Percentiles rank a stretch among this genome's conserved stretches.
Conservation (phyloP, 2,329 filamentous ascomycete genomes). For the Leptographium flavum region DNA sequence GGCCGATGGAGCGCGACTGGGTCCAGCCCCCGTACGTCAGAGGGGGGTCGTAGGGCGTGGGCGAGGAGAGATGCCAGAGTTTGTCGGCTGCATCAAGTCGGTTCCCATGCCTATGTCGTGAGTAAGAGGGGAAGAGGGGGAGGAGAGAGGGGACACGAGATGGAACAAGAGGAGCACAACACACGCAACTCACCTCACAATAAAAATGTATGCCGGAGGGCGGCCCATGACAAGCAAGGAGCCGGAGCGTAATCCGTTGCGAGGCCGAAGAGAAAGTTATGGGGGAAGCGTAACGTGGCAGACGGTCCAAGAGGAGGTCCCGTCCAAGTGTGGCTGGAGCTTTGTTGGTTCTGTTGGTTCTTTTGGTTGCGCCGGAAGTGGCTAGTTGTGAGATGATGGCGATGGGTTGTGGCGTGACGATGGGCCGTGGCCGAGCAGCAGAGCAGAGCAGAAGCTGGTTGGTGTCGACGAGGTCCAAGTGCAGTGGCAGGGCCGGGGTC, state of each 20-base stretch:
- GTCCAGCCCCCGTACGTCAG: conserved; percentile 90
- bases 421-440: neutral
- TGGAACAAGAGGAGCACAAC: neutral
- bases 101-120: conserved; percentile 65
- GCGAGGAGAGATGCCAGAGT: conserved; percentile 85
- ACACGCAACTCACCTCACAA: conserved; percentile 29
- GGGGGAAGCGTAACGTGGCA: neutral
- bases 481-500: neutral
- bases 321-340: no score
- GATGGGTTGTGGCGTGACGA: neutral
- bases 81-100: conserved; percentile 90
- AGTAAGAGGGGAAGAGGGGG: neutral
- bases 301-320: no score
- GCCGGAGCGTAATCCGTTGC: neutral
- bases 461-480: no score
- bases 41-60: conserved; percentile 89
- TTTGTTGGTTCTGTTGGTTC: neutral
- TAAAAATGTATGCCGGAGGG: conserved; percentile 34
- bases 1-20: conserved; percentile 68
- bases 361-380: neutral
- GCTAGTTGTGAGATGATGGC: neutral
- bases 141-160: neutral
- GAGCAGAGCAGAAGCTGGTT: no score
- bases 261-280: neutral
- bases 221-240: conserved; percentile 24